A percentile compares a stretch with the other conserved stretches of the same genome.
phyloP scores from a whole-genome alignment of 2,329 filamentous ascomycete species.

The Aspergillus brasiliensis region DNA sequence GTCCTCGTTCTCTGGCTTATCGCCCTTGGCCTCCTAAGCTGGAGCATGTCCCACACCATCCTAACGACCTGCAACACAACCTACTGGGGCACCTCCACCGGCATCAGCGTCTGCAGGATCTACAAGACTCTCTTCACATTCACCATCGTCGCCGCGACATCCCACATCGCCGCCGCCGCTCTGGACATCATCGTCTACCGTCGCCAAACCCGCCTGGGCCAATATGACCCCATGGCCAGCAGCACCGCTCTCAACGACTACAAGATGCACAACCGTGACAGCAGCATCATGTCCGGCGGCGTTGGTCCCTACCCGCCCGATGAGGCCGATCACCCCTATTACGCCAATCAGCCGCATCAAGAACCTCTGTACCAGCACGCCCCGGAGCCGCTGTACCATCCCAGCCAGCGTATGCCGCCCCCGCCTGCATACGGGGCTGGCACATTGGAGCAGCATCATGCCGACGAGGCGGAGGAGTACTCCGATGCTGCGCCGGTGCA shows the following conservation, averaged over 20 bases:
- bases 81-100: slow-evolving; percentile 58
- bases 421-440: slow-evolving; percentile 1
- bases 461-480: slow-evolving; percentile 30
- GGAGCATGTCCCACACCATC: slow-evolving; percentile 58
- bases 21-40: slow-evolving; percentile 55
- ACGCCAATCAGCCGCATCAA: slow-evolving; percentile 5
- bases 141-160: slow-evolving; percentile 49
- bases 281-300: slow-evolving; percentile 17
- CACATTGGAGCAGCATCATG: slow-evolving; percentile 25
- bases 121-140: slow-evolving; percentile 66
- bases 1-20: slow-evolving; percentile 56
- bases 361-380: neutral
- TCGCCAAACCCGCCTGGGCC: slow-evolving; percentile 48
- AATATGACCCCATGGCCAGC: slow-evolving; percentile 51
- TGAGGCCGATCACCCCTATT: slow-evolving; percentile 10
- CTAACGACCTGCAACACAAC: slow-evolving; percentile 51
- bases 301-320: slow-evolving; percentile 15
- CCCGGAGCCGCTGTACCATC: neutral
- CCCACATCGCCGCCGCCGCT: slow-evolving; percentile 50
- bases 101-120: slow-evolving; percentile 58
- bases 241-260: slow-evolving; percentile 34
- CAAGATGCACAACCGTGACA: slow-evolving; percentile 35
- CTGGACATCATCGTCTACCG: slow-evolving; percentile 55
- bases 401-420: neutral
- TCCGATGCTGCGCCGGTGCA: slow-evolving; percentile 29